Conservation (phyloP, 176 grass and related monocot genomes). For the Alopecurus myosuroides region DNA sequence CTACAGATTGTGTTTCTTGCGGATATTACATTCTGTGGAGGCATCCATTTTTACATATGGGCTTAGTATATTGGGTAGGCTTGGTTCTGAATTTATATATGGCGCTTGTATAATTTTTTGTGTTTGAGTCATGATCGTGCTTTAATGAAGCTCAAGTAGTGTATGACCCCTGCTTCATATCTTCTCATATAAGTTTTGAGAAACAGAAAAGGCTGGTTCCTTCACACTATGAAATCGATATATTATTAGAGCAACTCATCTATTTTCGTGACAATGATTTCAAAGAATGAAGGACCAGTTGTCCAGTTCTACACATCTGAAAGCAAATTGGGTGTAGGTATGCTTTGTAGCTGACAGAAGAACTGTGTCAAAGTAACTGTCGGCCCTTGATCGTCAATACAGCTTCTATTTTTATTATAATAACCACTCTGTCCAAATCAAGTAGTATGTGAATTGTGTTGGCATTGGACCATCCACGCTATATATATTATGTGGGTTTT, state of each 20-base stretch:
- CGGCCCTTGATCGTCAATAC: background rate
- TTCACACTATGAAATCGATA: background rate
- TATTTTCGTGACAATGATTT: background rate
- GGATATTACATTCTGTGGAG: background rate
- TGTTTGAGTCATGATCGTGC: background rate
- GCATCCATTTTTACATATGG: background rate
- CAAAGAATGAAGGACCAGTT: background rate
- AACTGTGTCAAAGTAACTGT: background rate
- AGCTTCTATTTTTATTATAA: background rate
- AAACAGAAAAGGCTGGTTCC: background rate
- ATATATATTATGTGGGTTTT: background rate
- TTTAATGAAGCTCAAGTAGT: background rate
- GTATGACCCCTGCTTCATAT: background rate
- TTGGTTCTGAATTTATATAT: background rate
- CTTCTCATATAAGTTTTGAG: background rate
- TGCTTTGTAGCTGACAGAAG: background rate
- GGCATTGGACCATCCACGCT: background rate
- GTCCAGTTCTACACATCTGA: background rate
- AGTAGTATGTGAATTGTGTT: background rate
- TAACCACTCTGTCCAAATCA: background rate
- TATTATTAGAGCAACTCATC: background rate
- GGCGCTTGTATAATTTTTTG: background rate
- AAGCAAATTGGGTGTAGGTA: background rate
- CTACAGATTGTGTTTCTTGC: background rate
- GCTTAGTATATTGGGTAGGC: background rate